phyloP scores from a whole-genome alignment of 163 green algal genomes.

The Chlorella variabilis region DNA sequence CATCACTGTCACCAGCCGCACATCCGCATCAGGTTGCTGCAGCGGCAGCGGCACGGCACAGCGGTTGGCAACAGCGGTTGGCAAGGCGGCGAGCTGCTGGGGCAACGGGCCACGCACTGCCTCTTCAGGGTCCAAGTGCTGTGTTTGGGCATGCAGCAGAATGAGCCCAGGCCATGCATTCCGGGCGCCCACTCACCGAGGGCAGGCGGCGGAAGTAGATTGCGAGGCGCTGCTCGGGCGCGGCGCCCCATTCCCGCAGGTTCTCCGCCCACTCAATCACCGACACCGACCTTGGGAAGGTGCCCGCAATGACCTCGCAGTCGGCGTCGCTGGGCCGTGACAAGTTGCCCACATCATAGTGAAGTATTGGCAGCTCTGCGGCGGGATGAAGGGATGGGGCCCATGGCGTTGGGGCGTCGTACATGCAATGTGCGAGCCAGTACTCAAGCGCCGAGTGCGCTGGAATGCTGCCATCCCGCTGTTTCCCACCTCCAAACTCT shows the following conservation, averaged over 20 bases:
- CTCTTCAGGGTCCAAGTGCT: too few relatives aligned
- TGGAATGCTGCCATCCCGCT: too few relatives aligned
- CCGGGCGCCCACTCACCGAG: background rate
- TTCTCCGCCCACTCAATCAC: conserved; percentile 88
- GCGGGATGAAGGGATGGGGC: too few relatives aligned
- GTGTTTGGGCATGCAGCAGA: too few relatives aligned
- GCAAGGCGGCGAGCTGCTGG: too few relatives aligned
- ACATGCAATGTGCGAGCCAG: too few relatives aligned
- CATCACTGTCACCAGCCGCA: conserved; percentile 28
- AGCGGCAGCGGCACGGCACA: background rate
- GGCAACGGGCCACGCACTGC: too few relatives aligned
- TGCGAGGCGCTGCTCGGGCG: conserved; percentile 33
- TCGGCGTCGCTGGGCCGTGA: conserved; percentile 43
- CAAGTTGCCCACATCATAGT: conserved; percentile 20
- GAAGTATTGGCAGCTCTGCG: conserved; percentile 14
- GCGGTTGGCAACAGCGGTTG: background rate
- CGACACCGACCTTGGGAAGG: conserved; percentile 63
- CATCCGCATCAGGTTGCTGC: conserved; percentile 17
- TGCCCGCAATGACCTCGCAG: conserved; percentile 62
- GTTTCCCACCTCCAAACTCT: conserved; percentile 1
- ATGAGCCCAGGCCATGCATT: too few relatives aligned
- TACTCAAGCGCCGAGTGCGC: too few relatives aligned
- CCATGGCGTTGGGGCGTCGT: too few relatives aligned
- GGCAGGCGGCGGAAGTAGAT: conserved; percentile 40
- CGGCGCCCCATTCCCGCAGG: conserved; percentile 50